phyloP scores from a whole-genome alignment of 129 eudicot species.

The Flaveria bidentis region DNA sequence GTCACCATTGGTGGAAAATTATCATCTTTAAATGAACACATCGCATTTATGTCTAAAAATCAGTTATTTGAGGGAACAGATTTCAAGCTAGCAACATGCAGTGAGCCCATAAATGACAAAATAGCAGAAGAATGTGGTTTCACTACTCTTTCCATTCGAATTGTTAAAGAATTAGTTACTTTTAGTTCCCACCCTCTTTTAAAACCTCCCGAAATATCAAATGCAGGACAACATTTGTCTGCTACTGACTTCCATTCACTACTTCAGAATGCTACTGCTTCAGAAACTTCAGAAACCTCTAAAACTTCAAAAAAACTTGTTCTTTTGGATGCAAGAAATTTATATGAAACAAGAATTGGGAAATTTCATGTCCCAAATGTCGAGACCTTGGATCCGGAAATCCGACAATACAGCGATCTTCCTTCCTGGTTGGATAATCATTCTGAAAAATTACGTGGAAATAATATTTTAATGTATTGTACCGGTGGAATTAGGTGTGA shows the following conservation, averaged over 20 bases:
- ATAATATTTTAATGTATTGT: constrained; percentile 78
- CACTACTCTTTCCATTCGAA: constrained; percentile 78
- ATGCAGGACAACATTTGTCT: constrained; percentile 82
- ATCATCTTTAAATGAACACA: constrained; percentile 65
- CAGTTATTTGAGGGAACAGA: constrained; percentile 77
- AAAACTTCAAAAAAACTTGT: constrained; percentile 46
- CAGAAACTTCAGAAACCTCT: constrained; percentile 18
- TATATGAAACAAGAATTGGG: constrained; percentile 92
- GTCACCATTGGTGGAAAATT: constrained; percentile 87
- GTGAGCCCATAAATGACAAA: constrained; percentile 57
- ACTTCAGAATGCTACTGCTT: constrained; percentile 50
- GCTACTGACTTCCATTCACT: constrained; percentile 81
- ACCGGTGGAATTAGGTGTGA: constrained; percentile 99
- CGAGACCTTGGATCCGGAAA: constrained; percentile 82
- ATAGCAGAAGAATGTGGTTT: constrained; percentile 88
- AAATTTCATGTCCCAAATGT: constrained; percentile 71
- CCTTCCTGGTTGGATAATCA: constrained; percentile 83
- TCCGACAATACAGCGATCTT: constrained; percentile 91
- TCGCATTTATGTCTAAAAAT: constrained; percentile 50
- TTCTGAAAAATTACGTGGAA: constrained; percentile 69
- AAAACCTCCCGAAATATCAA: constrained; percentile 71
- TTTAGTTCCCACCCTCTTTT: constrained; percentile 65
- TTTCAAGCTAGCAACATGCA: constrained; percentile 81
- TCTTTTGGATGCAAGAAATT: constrained; percentile 84
- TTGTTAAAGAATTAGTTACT: constrained; percentile 92